phyloP scores from a whole-genome alignment of 2,329 filamentous ascomycete species.

The Chaetomium sp. region DNA sequence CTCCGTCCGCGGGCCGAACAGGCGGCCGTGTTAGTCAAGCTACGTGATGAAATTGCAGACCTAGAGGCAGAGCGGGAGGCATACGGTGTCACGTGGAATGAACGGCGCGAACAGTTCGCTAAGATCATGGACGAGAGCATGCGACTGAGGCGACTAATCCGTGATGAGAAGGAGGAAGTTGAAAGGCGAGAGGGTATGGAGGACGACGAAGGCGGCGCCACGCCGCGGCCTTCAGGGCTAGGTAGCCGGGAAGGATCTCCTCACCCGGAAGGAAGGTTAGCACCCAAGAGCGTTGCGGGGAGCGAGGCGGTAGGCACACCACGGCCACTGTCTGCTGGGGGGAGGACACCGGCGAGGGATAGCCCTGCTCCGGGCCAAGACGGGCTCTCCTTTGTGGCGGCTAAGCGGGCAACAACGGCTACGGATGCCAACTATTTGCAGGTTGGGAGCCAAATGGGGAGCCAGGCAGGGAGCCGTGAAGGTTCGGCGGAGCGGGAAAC shows the following conservation, averaged over 20 bases:
- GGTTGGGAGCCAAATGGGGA: conserved; percentile 30
- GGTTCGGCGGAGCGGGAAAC: conserved; percentile 29
- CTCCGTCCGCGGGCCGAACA: conserved; percentile 82
- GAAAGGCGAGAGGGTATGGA: conserved; percentile 80
- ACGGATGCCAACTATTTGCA: conserved; percentile 13
- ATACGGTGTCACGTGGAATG: conserved; percentile 76
- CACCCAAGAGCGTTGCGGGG: conserved; percentile 20
- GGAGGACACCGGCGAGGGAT: conserved; percentile 27
- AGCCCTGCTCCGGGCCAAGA: conserved; percentile 28
- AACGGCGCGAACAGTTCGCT: conserved; percentile 79
- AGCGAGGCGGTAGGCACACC: conserved; percentile 24
- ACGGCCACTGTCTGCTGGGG: conserved; percentile 23
- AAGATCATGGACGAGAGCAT: conserved; percentile 88
- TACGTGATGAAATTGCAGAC: conserved; percentile 82
- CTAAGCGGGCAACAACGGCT: conserved; percentile 23
- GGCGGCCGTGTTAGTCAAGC: conserved; percentile 65
- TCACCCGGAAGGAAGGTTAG: conserved; percentile 37
- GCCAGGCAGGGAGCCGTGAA: conserved; percentile 33
- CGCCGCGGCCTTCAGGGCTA: conserved; percentile 41
- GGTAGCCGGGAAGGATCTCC: conserved; percentile 47
- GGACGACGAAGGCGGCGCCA: conserved; percentile 46
- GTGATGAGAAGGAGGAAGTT: conserved; percentile 92
- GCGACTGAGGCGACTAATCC: conserved; percentile 74
- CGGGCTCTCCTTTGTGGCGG: conserved; percentile 29
- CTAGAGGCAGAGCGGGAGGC: conserved; percentile 76